phyloP scores from a whole-genome alignment of 345 rosid genomes.

The Salix koriyanagi region DNA sequence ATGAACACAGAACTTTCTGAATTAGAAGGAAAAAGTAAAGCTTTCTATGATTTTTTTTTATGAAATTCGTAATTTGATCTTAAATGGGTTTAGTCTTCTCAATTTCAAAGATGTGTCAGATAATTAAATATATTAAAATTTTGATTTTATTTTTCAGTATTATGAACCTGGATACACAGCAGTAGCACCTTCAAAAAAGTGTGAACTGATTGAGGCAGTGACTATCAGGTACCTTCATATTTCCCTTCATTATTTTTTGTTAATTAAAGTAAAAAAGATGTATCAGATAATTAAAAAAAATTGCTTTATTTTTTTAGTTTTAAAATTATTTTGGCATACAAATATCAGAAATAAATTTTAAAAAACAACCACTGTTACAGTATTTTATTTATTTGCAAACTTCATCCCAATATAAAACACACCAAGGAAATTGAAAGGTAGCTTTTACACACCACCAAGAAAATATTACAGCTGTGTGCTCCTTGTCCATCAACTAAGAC shows the following conservation, averaged over 20 bases:
- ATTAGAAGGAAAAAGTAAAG: too few species aligned
- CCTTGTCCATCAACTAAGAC: not conserved
- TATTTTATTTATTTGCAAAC: too few species aligned
- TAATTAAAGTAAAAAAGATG: too few species aligned
- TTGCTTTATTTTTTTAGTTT: too few species aligned
- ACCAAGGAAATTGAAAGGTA: not conserved
- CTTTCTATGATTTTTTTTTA: not conserved
- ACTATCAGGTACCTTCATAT: conserved; percentile 50
- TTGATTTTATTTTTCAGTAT: conserved; percentile 33
- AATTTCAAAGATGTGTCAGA: not conserved
- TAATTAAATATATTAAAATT: not conserved
- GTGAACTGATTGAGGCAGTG: conserved; percentile 47
- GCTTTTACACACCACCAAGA: not conserved
- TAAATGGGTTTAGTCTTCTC: not conserved
- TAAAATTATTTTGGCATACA: too few species aligned
- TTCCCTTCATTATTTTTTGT: not conserved
- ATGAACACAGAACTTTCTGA: not conserved
- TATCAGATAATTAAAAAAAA: too few species aligned
- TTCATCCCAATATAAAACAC: not conserved
- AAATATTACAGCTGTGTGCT: not conserved
- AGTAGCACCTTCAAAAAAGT: conserved; percentile 44
- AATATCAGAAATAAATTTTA: too few species aligned
- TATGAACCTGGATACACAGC: conserved; percentile 69
- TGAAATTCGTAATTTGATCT: not conserved
- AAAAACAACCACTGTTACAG: too few species aligned